Evolutionary conservation across 2,329 filamentous ascomycete genomes (phyloP).

Genomic region (Talaromyces sp.): DNA sequence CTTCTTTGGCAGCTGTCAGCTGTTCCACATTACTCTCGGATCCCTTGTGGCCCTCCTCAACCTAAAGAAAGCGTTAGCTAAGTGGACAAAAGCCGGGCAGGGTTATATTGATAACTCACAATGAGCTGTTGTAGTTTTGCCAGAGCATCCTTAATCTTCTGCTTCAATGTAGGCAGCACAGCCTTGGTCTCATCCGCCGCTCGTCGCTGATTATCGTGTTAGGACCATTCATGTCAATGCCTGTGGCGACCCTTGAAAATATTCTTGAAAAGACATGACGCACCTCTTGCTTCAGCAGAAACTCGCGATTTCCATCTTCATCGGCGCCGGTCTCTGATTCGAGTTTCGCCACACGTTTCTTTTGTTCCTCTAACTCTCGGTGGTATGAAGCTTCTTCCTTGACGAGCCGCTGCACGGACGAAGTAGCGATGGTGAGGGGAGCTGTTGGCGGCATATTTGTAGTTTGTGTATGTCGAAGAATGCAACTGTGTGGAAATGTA

Average conservation of each 20-base stretch:
- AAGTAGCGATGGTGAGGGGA: constrained; percentile 72
- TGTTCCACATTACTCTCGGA: constrained; percentile 35
- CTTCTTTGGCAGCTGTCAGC: constrained; percentile 39
- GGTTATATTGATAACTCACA: constrained; percentile 49
- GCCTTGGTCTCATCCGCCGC: constrained; percentile 84
- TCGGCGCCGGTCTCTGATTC: constrained; percentile 48
- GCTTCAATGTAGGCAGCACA: constrained; percentile 67
- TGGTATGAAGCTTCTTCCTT: constrained; percentile 92
- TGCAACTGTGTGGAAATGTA: background rate
- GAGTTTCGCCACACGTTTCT: constrained; percentile 57
- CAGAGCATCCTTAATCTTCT: constrained; percentile 68
- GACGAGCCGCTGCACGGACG: constrained; percentile 74
- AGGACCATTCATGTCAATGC: background rate
- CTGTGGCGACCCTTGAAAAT: background rate
- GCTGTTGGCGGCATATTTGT: constrained; percentile 68
- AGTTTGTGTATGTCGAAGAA: background rate
- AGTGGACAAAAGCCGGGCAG: constrained; percentile 4
- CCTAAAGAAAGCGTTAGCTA: constrained; percentile 16
- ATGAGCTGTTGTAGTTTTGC: constrained; percentile 71
- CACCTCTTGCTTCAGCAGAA: constrained; percentile 82
- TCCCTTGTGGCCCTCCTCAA: constrained; percentile 37
- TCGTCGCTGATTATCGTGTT: constrained; percentile 53
- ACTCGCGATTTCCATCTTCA: constrained; percentile 76
- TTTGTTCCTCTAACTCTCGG: constrained; percentile 74
- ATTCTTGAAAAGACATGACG: constrained; percentile 17